Base-by-base conservation (phyloP, 352 stramenopile species). In the Globisporangium lucens region DNA sequence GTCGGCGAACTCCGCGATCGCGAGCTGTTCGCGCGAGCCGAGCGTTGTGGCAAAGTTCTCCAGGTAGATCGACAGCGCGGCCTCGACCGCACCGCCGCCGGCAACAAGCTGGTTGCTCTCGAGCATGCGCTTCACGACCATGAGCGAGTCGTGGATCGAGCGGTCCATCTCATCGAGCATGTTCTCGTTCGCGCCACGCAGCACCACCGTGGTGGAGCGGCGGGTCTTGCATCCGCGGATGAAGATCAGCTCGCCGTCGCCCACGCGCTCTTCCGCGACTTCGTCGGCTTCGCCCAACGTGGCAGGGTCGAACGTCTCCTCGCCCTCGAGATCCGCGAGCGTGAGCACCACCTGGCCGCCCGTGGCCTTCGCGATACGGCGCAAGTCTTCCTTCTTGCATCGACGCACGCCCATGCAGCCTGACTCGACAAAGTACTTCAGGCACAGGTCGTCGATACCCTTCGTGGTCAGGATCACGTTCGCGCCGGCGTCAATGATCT, bases 371-470 rank as follows among this genome's bases (percentile, higher is more conserved):
- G 98, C 97, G 59, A 99, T 97, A 63, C 98, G 95, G 63, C 96
- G 95, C 65, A 99, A 70, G 78, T 99, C 98, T 72, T 99, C 98
- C 76, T 98, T 98, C 75, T 98, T 98, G 55, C 98, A 98, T 27
- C 98, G 94, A 70, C 98, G 93, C 51, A 98, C 95, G 64, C 95
- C 98, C 76, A 99, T 98, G 72, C 90, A 97, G 29, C 94, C 95
- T 0, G 95, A 94, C 82, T 99, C 97, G 27, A 99, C 98, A 86
- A 99, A 99, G 83, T 99, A 99, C 82, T 99, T 99, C 70, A 99
- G 92, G 70, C 97, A 99, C 43, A 99, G 75, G 78, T 99, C 98
- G 77, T 99, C 98, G 70, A 99, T 99, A 68, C 97, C 98, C 84
- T 99, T 99, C 62, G 98, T 99, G n/a, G 97, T 99, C 55, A 99